Evolutionary conservation across 768 basidiomycete genomes (phyloP).

Genomic region (Neoboletus magnificus): DNA sequence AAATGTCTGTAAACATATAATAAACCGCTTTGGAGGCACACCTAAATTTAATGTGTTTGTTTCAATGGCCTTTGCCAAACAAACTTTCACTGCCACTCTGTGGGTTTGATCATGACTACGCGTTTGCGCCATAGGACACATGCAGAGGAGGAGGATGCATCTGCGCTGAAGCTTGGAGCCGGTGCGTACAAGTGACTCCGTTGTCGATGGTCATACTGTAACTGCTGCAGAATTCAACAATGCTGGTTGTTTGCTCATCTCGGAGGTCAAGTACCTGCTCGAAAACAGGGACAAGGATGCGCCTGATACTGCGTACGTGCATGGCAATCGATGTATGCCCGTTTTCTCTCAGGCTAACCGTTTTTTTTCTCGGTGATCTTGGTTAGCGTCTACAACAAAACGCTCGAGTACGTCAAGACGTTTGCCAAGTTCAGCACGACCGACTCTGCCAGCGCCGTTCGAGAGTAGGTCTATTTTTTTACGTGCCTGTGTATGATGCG

Average conservation of each 20-base stretch:
- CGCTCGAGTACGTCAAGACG: slow-evolving; percentile 85
- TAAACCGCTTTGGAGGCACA: slow-evolving; percentile 16
- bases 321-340: not conserved
- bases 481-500: not conserved
- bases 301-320: slow-evolving; percentile 75
- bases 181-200: slow-evolving; percentile 37
- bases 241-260: slow-evolving; percentile 85
- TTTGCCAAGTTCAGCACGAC: slow-evolving; percentile 89
- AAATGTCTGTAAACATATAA: slow-evolving; percentile 39
- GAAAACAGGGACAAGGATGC: slow-evolving; percentile 86
- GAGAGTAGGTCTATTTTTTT: slow-evolving; percentile 61
- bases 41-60: slow-evolving; percentile 9
- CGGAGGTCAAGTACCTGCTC: slow-evolving; percentile 87
- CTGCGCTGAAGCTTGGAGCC: slow-evolving; percentile 76
- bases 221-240: slow-evolving; percentile 75
- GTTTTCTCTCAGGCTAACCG: not conserved
- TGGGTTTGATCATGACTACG: slow-evolving; percentile 49
- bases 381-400: slow-evolving; percentile 86
- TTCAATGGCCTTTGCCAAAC: slow-evolving; percentile 35
- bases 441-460: slow-evolving; percentile 79
- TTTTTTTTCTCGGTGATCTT: not conserved
- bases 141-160: slow-evolving; percentile 81
- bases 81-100: slow-evolving; percentile 43
- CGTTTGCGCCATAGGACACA: slow-evolving; percentile 62
- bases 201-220: not conserved